Base-by-base conservation (phyloP, 768 basidiomycete species). In the Clavaria fumosa region DNA sequence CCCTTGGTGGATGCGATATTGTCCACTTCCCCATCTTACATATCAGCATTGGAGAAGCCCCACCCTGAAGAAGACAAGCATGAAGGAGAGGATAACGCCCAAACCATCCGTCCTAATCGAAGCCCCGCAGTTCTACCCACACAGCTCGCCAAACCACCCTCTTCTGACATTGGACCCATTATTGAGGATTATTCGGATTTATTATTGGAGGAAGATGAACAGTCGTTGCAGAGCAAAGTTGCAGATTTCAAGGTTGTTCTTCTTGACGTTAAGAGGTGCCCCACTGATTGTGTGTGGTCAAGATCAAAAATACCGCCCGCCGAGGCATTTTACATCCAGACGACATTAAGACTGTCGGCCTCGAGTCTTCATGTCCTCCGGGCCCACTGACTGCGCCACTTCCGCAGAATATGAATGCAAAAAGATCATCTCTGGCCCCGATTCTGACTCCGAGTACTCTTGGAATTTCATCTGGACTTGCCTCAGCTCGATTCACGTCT, bases 161-260 rank as follows among this genome's bases (percentile, higher is more conserved):
- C 78, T 6, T 59, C 64, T 6, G 70, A 67, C 27, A 76, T 84
- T 21, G 55, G 57, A 6, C 73, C 79, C 5, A 79, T 84, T 27
- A 69, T 79, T 2, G 91, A 96, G 50, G 91, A 96, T 55, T 91
- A 89, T 51, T 91, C 88, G 5, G 91, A 96, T 51, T 57, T 93
- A 27, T 75, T 72, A 17, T 60, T 66, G n/a, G 83, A 78, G 11
- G 89, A 84, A 44, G 82, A 83, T 27, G 81, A 80, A 39, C 53
- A 48, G 24, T 49, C 55, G 48, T 60, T 93, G 35, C 68, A 78
- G 47, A 74, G 74, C 46, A 89, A 89, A 57, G 74, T 95, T 10
- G 77, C 78, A 0, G 73, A 81, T 54, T 84, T 91, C 56, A 86
- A 78, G 68, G 82, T 83, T 36, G 30, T 62, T 23, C 9, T 34